Conservation (phyloP, 192 early-diverging fungal genomes). For the Coemansia sp. region DNA sequence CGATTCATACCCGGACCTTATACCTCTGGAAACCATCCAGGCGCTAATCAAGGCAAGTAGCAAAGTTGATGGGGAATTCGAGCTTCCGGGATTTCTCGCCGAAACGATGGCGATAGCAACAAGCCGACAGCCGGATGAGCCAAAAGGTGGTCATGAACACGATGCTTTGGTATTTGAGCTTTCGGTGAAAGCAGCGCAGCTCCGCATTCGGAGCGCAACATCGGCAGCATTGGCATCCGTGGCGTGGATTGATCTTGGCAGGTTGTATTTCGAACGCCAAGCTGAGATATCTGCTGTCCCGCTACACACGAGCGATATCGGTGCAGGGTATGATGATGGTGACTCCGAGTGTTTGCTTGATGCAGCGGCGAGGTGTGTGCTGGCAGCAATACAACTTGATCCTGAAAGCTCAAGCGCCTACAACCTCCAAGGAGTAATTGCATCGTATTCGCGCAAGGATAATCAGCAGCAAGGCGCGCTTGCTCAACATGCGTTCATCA, state of each 20-base stretch:
- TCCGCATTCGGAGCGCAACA: constrained; percentile 24
- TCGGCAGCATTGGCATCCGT: constrained; percentile 21
- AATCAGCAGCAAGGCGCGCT: constrained; percentile 51
- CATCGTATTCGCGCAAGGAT: constrained; percentile 18
- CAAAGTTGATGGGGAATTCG: background rate
- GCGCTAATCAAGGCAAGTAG: background rate
- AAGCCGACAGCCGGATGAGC: background rate
- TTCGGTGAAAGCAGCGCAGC: constrained; percentile 17
- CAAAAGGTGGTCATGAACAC: background rate
- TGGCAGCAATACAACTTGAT: constrained; percentile 65
- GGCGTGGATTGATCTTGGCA: constrained; percentile 45
- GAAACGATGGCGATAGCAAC: constrained; percentile 9
- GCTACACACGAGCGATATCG: background rate
- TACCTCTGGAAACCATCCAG: background rate
- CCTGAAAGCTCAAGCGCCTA: constrained; percentile 59
- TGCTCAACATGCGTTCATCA: constrained; percentile 84
- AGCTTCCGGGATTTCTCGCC: constrained; percentile 18
- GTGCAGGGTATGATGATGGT: background rate
- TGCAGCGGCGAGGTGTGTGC: constrained; percentile 29
- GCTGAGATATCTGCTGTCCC: background rate
- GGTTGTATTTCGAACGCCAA: constrained; percentile 20
- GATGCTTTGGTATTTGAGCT: constrained; percentile 22
- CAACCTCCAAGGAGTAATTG: constrained; percentile 73
- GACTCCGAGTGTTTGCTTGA: constrained; percentile 15
- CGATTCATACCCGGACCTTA: constrained; percentile 8